phyloP scores from a whole-genome alignment of 2,329 filamentous ascomycete genomes.

The Alternaria triticimaculans region DNA sequence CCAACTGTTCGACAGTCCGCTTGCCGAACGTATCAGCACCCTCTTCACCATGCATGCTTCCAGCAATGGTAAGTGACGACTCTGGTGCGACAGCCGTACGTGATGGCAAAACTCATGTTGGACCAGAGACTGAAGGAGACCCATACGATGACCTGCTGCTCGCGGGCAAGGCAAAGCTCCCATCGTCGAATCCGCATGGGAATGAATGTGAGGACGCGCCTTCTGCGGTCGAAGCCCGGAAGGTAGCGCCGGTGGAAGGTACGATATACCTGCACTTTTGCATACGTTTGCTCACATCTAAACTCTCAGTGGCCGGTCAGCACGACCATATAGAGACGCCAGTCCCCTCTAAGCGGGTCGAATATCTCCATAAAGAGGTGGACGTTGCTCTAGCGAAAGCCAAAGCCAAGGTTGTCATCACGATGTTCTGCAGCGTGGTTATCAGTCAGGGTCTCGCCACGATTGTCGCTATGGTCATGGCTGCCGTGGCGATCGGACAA shows the following conservation, averaged over 20 bases:
- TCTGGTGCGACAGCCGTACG: not conserved
- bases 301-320: not conserved
- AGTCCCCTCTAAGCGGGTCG: not conserved
- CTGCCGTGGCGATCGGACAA: not conserved
- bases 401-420: not conserved
- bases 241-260: not conserved
- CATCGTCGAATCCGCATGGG: not conserved
- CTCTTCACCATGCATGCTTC: not conserved
- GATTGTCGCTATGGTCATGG: not conserved
- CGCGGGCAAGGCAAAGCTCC: not conserved
- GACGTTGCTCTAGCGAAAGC: not conserved
- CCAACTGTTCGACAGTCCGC: not conserved
- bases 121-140: not conserved
- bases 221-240: not conserved
- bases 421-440: not conserved
- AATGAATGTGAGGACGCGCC: not conserved
- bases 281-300: not conserved
- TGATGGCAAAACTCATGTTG: not conserved
- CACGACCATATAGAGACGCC: not conserved
- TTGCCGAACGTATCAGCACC: not conserved
- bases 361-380: not conserved
- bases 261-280: not conserved
- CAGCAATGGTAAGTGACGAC: not conserved
- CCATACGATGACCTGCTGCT: not conserved
- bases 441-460: not conserved